A percentile compares a stretch with the other conserved stretches of the same genome.
Conservation (phyloP, 805 yeast species). For the Scheffersomyces coipomensis region DNA sequence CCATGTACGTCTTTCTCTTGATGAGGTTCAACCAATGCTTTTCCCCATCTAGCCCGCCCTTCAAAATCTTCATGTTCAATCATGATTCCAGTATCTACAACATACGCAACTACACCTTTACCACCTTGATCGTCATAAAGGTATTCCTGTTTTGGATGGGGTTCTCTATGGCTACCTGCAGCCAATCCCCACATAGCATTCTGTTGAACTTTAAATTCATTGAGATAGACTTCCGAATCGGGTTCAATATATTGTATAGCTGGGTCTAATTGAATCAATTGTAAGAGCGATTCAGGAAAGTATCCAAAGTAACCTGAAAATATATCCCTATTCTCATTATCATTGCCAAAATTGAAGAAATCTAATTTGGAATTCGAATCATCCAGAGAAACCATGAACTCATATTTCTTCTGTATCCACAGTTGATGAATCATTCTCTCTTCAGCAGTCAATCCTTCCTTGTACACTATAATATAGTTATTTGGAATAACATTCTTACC, state of each 20-base stretch:
- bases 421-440: not conserved
- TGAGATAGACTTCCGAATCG: not conserved
- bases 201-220: not conserved
- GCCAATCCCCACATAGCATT: not conserved
- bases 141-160: no score
- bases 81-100: constrained; percentile 80
- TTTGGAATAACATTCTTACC: constrained; percentile 9
- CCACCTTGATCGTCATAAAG: constrained; percentile 37
- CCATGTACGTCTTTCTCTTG: constrained; percentile 61
- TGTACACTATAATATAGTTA: not conserved
- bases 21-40: constrained; percentile 29
- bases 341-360: not conserved
- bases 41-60: constrained; percentile 57
- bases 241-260: not conserved
- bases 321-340: constrained; percentile 43
- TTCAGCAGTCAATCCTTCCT: not conserved
- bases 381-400: not conserved
- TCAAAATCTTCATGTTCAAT: constrained; percentile 59
- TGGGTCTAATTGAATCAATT: not conserved
- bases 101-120: constrained; percentile 61
- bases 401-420: not conserved
- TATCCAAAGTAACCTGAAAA: constrained; percentile 20
- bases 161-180: no score
- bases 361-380: not conserved
- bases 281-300: not conserved